Base-by-base conservation (phyloP, 441 rosid species). In the Euphorbia celastroides region DNA sequence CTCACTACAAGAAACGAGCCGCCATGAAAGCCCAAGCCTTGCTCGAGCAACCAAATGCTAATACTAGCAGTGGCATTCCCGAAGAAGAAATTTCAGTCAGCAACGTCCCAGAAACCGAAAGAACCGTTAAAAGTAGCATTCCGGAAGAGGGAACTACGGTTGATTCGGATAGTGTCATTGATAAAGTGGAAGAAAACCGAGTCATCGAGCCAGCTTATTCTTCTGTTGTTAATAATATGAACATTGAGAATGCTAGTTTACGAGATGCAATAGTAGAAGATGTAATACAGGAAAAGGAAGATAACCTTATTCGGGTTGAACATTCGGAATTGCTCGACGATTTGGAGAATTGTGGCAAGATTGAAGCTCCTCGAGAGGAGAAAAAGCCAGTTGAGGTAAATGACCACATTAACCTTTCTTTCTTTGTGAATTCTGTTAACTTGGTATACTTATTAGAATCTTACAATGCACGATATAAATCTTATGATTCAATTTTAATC, bases 1-100 rank as follows among this genome's bases (percentile, higher is more conserved):
- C 87, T 70, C 93, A 85, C 75, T 90, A 82, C 79, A 88, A 84
- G 86, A 83, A 69, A 71, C 83, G 86, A 78, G 97, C 98, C 65
- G 85, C 88, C 51, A 70, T 75, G 77, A 88, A 77, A 70, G 83
- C 82, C 17, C 78, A 80, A 7, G 78, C 85, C 60, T 57, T 67
- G 76, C 66, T 57, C 6, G 80, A 83, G 70, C 77, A 82, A 80
- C 68, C 70, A 48, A 73, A 70, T 59, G 61, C 61, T 20, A 61
- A 50, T 32, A 36, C 70, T 66, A 64, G 26, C 12, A 38, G 44
- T n/a, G 31, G 32, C 60, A 74, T 66, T 23, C 64, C 76, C 54
- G 73, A 67, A 57, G 36, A 16, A 55, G 84, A 74, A 55, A 54
- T 30, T 57, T 22, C 62, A 1, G 51, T 46, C 22, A 16, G 10